Percentiles rank a stretch among this genome's conserved stretches.
phyloP scores from a whole-genome alignment of 805 yeast species.

The Pichia cephalocereana region DNA sequence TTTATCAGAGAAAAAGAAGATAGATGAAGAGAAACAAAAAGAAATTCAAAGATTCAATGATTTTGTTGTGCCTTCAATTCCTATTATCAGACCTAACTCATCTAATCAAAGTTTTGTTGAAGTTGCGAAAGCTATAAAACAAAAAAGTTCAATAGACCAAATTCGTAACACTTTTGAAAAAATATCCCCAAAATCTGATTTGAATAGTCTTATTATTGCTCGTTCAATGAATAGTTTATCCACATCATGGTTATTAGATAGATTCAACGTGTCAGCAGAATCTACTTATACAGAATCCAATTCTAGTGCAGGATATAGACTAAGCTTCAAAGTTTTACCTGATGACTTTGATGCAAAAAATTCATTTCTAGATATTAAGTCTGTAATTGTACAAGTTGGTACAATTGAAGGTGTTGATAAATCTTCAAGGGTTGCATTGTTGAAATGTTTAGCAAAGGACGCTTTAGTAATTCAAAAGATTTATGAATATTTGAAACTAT shows the following conservation, averaged over 20 bases:
- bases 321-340: conserved; percentile 36
- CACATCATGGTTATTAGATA: conserved; percentile 16
- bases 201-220: background rate
- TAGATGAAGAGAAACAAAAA: conserved; percentile 29
- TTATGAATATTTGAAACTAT: conserved; percentile 1
- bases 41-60: conserved; percentile 27
- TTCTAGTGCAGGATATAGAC: background rate
- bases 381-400: conserved; percentile 47
- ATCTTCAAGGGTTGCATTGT: background rate
- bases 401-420: conserved; percentile 14
- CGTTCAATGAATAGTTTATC: background rate
- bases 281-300: background rate
- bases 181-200: background rate
- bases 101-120: background rate
- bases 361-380: conserved; percentile 32
- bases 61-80: conserved; percentile 13
- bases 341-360: conserved; percentile 28
- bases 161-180: background rate
- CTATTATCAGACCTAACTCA: background rate
- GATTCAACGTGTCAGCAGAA: conserved; percentile 15
- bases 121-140: background rate
- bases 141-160: background rate
- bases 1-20: conserved; percentile 17
- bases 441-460: conserved; percentile 5
- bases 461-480: conserved; percentile 6